phyloP scores from a whole-genome alignment of 768 basidiomycete species.

The Xerocomellus intermedius region DNA sequence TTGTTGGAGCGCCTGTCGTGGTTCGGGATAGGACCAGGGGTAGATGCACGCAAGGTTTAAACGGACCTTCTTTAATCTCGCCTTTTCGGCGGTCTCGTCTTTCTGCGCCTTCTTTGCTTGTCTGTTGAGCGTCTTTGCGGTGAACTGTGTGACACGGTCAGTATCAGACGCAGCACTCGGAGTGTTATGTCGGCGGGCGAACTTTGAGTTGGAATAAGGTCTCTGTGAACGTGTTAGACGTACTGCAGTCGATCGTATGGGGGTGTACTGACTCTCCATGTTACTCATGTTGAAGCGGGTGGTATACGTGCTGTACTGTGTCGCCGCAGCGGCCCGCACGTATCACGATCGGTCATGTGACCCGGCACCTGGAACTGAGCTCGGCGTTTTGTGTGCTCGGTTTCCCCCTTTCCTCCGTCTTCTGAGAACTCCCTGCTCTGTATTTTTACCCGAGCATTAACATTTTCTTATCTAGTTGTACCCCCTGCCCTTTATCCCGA shows the following conservation, averaged over 20 bases:
- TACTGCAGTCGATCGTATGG: not conserved
- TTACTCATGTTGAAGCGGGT: conserved; percentile 58
- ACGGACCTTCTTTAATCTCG: conserved; percentile 87
- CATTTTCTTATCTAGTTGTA: no score
- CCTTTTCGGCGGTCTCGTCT: conserved; percentile 87
- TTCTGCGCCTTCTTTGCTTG: conserved; percentile 98
- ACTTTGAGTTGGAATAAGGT: conserved; percentile 99
- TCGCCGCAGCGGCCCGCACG: not conserved
- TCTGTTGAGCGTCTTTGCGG: conserved; percentile 89
- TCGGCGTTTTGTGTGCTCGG: no score
- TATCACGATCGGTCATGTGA: conserved; percentile 12
- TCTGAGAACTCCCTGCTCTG: no score
- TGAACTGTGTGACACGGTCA: conserved; percentile 66
- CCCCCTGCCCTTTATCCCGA: no score
- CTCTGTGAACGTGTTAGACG: conserved; percentile 49
- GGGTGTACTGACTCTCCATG: conserved; percentile 77
- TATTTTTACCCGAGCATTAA: no score
- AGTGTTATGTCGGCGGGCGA: conserved; percentile 14
- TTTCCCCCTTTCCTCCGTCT: no score
- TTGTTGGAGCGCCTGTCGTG: conserved; percentile 82
- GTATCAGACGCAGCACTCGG: conserved; percentile 12
- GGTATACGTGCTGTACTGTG: not conserved
- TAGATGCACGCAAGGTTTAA: not conserved
- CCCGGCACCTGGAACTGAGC: no score
- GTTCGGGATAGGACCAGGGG: not conserved